Evolutionary conservation across 1,284 basidiomycete species (phyloP).

Genomic region (Ustilago sp.): DNA sequence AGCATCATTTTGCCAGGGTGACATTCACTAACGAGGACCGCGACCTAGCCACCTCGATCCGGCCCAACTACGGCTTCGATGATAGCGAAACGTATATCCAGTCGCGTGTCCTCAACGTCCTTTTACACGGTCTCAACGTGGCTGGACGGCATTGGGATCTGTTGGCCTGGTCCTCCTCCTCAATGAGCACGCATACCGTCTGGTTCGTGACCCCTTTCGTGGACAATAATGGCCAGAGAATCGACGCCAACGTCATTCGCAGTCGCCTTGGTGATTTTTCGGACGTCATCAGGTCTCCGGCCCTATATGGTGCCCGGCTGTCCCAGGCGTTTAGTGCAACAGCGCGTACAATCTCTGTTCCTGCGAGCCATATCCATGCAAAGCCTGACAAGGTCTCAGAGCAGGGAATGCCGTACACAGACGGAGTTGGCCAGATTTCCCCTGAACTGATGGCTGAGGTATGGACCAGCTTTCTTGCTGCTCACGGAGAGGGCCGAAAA

Average conservation of each 20-base stretch:
- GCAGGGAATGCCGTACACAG: slow-evolving; percentile 11
- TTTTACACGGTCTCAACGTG: slow-evolving; percentile 22
- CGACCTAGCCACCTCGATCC: slow-evolving; percentile 29
- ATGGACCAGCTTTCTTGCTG: slow-evolving; percentile 24
- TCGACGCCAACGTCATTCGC: slow-evolving; percentile 34
- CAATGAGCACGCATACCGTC: slow-evolving; percentile 34
- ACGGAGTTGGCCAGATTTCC: slow-evolving; percentile 41
- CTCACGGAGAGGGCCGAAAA: slow-evolving; percentile 30
- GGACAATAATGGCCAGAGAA: slow-evolving; percentile 10
- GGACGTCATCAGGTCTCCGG: slow-evolving; percentile 28
- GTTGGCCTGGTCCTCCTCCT: slow-evolving; percentile 42
- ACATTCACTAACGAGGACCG: slow-evolving; percentile 35
- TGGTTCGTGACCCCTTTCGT: slow-evolving; percentile 34
- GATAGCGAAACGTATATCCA: slow-evolving; percentile 27
- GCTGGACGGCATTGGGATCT: slow-evolving; percentile 38
- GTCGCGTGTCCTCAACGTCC: slow-evolving; percentile 21
- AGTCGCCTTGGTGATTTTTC: slow-evolving; percentile 32
- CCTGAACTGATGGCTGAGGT: slow-evolving; percentile 37
- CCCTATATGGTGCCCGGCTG: slow-evolving; percentile 31
- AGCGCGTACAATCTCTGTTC: slow-evolving; percentile 21
- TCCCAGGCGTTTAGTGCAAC: slow-evolving; percentile 52
- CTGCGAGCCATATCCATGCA: not conserved
- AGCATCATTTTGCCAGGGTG: slow-evolving; percentile 40
- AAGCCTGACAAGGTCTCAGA: slow-evolving; percentile 1
- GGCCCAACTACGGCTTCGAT: slow-evolving; percentile 24